Base-by-base conservation (phyloP, 2,329 filamentous ascomycete species). In the Aspergillus ochraceus region DNA sequence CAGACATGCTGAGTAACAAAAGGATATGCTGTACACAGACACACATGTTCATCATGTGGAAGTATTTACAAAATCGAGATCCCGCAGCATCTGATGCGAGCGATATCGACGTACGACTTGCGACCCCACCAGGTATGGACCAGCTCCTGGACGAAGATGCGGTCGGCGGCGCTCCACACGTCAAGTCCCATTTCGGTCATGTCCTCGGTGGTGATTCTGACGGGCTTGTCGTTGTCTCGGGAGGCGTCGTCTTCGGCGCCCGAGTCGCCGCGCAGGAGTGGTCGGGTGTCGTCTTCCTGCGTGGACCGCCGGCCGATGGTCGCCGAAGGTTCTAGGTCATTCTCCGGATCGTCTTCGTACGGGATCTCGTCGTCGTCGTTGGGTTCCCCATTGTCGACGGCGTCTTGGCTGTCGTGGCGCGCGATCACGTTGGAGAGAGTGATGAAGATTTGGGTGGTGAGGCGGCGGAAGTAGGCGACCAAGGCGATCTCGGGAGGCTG, bases 131-230 rank as follows among this genome's bases (percentile, higher is more conserved):
- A 82, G 1, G 79, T 67, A 14, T 61, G 63, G n/a, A 80, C 73
- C 32, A 82, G 66, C 59, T 81, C 77, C 60, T 78, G 73, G 12
- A 80, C 76, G 59, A 82, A 82, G 20, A 74, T 61, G 29, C 77
- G 74, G 61, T 82, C 80, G 4, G 77, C 72, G 17, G 73, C 74
- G 57, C 79, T 82, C 80, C 80, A 82, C 17, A 77, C 71, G 62
- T 82, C 80, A 17, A 82, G 74, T 3, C 80, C 79, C 80, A 82
- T 82, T 45, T 77, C 71, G 17, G 70, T 69, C 71, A 82, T 79
- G 62, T 82, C 80, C 20, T 79, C 76, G 20, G 74, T 71, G 1
- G 71, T 77, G 30, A 81, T 75, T 1, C 69, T 71, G 19, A 80
- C 69, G 3, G 70, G 64, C 3, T 70, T 69, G 22, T 69, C 61